Conservation (phyloP, 2,329 filamentous ascomycete genomes). For the Aspergillus carbonarius region DNA sequence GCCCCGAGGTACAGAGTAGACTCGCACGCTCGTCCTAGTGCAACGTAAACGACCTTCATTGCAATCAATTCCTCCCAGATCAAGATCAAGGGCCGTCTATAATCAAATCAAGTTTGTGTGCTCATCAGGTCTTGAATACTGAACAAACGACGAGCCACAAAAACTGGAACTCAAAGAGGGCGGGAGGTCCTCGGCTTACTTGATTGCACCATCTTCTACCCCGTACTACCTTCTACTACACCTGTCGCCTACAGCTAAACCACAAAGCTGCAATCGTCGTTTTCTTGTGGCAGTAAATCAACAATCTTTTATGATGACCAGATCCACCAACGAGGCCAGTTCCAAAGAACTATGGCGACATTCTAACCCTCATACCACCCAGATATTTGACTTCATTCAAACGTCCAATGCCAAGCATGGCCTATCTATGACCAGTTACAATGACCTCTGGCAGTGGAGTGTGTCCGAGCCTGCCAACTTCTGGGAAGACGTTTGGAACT, state of each 20-base stretch:
- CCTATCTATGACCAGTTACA: conserved; percentile 64
- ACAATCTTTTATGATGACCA: neutral
- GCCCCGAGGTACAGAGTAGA: neutral
- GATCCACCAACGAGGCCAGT: conserved; percentile 12
- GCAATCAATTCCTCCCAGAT: neutral
- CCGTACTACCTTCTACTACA: neutral
- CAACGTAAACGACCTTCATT: neutral
- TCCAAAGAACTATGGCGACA: conserved; percentile 68
- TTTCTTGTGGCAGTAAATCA: neutral
- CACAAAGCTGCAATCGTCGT: neutral
- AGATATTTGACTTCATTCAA: conserved; percentile 70
- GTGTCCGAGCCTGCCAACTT: conserved; percentile 71
- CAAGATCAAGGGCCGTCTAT: neutral
- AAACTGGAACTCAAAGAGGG: neutral
- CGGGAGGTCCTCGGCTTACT: neutral
- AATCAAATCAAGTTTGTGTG: neutral
- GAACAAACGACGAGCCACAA: neutral
- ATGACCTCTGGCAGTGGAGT: conserved; percentile 82
- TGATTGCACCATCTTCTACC: neutral
- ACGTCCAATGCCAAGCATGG: conserved; percentile 67
- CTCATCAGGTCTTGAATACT: neutral
- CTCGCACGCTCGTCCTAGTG: neutral
- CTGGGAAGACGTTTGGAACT: conserved; percentile 84
- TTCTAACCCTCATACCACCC: conserved; percentile 63
- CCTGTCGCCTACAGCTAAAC: neutral